Percentiles rank a stretch among this genome's conserved stretches.
Evolutionary conservation across 169 alveolate species (phyloP).

Genomic region (Babesia microti): DNA sequence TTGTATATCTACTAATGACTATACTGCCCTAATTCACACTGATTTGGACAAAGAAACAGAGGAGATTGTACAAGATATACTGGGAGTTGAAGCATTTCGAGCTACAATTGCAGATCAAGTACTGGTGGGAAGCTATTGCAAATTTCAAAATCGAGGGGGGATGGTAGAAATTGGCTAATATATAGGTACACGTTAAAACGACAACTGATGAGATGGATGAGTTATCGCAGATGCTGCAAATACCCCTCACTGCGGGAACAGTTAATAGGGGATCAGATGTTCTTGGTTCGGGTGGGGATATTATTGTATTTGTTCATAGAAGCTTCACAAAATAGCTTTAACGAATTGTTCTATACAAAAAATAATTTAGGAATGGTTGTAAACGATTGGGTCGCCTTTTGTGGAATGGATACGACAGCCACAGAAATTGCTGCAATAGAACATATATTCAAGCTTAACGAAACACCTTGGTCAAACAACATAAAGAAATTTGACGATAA

Average conservation of each 20-base stretch:
- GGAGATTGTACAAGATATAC: constrained; percentile 92
- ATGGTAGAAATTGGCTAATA: constrained; percentile 35
- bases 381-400: constrained; percentile 97
- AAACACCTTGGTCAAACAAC: constrained; percentile 46
- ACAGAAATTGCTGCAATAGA: constrained; percentile 92
- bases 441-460: constrained; percentile 82
- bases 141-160: constrained; percentile 92
- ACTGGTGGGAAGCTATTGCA: constrained; percentile 94
- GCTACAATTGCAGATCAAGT: constrained; percentile 98
- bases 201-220: constrained; percentile 96
- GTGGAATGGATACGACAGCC: constrained; percentile 98
- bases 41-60: constrained; percentile 97
- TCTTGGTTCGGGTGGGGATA: constrained; percentile 68
- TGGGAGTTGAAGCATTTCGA: constrained; percentile 95
- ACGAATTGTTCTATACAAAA: not conserved
- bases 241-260: constrained; percentile 98
- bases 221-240: constrained; percentile 83
- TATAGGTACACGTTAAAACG: constrained; percentile 85
- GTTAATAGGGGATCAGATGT: constrained; percentile 97
- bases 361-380: constrained; percentile 88
- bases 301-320: not conserved
- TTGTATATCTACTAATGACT: constrained; percentile 94
- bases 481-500: constrained; percentile 36
- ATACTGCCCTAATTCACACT: constrained; percentile 93
- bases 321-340: not conserved